Conservation (phyloP, 2,329 filamentous ascomycete species). For the Cucurbitaria berberidis region DNA sequence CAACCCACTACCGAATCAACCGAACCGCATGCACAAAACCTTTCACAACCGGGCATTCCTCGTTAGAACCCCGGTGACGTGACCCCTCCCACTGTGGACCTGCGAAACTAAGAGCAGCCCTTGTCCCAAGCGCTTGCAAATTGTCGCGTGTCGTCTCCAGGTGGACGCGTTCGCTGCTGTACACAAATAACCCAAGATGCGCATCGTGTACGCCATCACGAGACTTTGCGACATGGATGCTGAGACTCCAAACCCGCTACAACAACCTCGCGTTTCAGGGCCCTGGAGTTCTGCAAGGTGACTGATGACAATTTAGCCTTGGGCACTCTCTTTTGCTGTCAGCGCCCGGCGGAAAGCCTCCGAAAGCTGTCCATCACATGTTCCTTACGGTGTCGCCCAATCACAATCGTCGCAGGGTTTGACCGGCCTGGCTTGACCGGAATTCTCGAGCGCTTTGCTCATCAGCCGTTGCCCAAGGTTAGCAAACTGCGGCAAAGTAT, state of each 20-base stretch:
- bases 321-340: constrained; percentile 22
- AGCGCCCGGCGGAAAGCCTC: constrained; percentile 20
- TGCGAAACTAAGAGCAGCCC: constrained; percentile 40
- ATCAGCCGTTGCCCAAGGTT: no score
- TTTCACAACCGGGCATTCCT: constrained; percentile 30
- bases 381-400: constrained; percentile 7
- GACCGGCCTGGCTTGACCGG: no score
- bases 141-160: constrained; percentile 38
- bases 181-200: constrained; percentile 43
- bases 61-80: constrained; percentile 39
- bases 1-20: constrained; percentile 19
- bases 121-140: constrained; percentile 30
- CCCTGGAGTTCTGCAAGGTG: constrained; percentile 35
- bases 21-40: constrained; percentile 41
- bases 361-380: constrained; percentile 16
- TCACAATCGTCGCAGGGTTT: no score
- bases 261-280: constrained; percentile 36
- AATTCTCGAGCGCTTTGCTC: no score
- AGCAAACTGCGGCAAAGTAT: no score
- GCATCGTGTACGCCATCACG: constrained; percentile 39
- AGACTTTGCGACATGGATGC: constrained; percentile 33
- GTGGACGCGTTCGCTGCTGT: constrained; percentile 41
- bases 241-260: constrained; percentile 38
- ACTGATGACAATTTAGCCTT: constrained; percentile 23
- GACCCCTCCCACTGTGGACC: constrained; percentile 43